A percentile compares a stretch with the other conserved stretches of the same genome.
These are phyloP conservation scores for Candida khao-thaluensis DNA, from an alignment of 805 yeast genomes.

Conservation along the genomic window DNA sequence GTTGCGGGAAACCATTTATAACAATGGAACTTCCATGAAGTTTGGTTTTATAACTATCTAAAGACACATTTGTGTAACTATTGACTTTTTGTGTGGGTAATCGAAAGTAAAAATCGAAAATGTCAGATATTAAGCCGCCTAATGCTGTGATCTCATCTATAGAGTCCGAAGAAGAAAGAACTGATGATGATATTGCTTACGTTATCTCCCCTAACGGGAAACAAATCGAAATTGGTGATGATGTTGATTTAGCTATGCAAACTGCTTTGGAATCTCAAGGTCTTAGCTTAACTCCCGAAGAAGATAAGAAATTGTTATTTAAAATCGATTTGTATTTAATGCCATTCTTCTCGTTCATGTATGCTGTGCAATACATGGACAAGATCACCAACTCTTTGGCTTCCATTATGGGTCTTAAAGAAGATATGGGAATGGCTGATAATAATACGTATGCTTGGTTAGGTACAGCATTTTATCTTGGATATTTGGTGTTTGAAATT, in stretches of 20 bases:
- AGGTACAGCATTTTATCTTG: slow-evolving; percentile 54
- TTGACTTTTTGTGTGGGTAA: too few species aligned
- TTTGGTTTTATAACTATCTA: too few species aligned
- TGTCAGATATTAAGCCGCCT: neutral
- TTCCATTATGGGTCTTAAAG: slow-evolving; percentile 32
- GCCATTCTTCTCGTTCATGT: slow-evolving; percentile 23
- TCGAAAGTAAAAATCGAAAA: too few species aligned
- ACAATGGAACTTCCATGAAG: too few species aligned
- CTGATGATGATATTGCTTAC: slow-evolving; percentile 11
- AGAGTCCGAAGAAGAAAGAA: neutral
- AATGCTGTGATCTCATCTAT: neutral
- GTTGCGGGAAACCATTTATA: too few species aligned
- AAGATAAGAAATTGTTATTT: slow-evolving; percentile 14
- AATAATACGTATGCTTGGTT: slow-evolving; percentile 19
- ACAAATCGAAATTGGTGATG: slow-evolving; percentile 26
- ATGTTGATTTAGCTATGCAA: slow-evolving; percentile 41
- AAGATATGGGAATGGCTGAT: slow-evolving; percentile 31
- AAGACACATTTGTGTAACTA: too few species aligned
- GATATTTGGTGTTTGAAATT: slow-evolving; percentile 30
- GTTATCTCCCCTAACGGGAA: slow-evolving; percentile 20
- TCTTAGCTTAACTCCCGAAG: slow-evolving; percentile 17
- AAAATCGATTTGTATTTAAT: slow-evolving; percentile 23
- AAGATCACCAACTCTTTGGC: slow-evolving; percentile 39
- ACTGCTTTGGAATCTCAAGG: slow-evolving; percentile 22
- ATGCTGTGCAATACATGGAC: slow-evolving; percentile 30